Percentiles rank a stretch among this genome's conserved stretches.
Evolutionary conservation across 2,329 filamentous ascomycete genomes (phyloP).

Genomic region (Fusarium sp.): DNA sequence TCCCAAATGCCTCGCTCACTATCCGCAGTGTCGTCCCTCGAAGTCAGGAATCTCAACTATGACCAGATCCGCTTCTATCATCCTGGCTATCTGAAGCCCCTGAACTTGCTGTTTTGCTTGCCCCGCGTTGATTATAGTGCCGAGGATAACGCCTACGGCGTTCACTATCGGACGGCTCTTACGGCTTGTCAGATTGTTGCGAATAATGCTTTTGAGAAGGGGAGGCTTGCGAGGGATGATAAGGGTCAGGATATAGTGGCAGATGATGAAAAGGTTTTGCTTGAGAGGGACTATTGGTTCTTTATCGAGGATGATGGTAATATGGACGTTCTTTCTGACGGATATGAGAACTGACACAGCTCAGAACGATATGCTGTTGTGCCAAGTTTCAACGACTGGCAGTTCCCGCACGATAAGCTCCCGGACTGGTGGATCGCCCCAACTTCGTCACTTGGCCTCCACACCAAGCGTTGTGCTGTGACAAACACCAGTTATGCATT

Average conservation of each 20-base stretch:
- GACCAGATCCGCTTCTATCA: constrained; percentile 39
- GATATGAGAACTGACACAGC: background rate
- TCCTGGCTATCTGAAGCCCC: constrained; percentile 30
- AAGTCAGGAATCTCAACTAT: constrained; percentile 31
- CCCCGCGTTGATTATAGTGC: constrained; percentile 32
- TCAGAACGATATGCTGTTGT: constrained; percentile 34
- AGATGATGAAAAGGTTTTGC: constrained; percentile 2
- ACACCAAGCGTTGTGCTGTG: constrained; percentile 25
- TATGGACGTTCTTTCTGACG: background rate
- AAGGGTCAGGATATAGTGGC: constrained; percentile 19
- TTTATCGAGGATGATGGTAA: constrained; percentile 31
- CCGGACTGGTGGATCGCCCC: constrained; percentile 30
- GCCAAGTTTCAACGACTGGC: constrained; percentile 33
- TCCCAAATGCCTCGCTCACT: constrained; percentile 30
- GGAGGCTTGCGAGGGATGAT: constrained; percentile 12
- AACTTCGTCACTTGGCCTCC: background rate
- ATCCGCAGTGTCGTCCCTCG: constrained; percentile 30
- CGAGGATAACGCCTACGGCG: background rate
- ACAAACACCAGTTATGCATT: constrained; percentile 38
- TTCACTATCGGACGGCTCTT: constrained; percentile 30
- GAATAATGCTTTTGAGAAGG: constrained; percentile 30
- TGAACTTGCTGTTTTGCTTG: constrained; percentile 33
- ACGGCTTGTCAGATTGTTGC: constrained; percentile 32
- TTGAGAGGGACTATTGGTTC: constrained; percentile 36
- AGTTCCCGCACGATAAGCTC: constrained; percentile 32